Evolutionary conservation across 179 eudicot genomes (phyloP).

Genomic region (Sideroxylon spinosum): DNA sequence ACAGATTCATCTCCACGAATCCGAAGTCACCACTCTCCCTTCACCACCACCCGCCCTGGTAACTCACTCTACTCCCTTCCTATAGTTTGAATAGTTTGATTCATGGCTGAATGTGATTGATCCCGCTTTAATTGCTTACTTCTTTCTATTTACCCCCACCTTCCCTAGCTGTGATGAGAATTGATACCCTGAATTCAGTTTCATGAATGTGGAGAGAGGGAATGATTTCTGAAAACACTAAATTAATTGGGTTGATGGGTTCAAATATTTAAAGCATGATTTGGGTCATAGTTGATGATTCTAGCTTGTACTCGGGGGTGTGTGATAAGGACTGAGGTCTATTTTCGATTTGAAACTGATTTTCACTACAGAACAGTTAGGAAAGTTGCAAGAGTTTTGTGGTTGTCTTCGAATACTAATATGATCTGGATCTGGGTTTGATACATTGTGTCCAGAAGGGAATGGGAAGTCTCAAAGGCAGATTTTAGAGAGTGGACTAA

Average conservation of each 20-base stretch:
- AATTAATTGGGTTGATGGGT: not conserved
- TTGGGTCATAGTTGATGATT: not conserved
- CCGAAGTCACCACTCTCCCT: constrained; percentile 92
- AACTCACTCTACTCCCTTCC: not conserved
- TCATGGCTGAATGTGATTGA: not conserved
- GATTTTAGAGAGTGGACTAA: no score
- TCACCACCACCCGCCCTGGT: constrained; percentile 81
- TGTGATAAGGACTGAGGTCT: not conserved
- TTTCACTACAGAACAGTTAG: no score
- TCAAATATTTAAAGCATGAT: not conserved
- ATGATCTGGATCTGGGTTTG: constrained; percentile 5
- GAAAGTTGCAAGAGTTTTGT: no score
- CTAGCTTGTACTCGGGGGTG: not conserved
- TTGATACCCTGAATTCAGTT: no score
- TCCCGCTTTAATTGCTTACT: not conserved
- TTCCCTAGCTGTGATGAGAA: no score
- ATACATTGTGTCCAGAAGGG: not conserved
- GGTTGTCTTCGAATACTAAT: not conserved
- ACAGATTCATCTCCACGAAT: constrained; percentile 85
- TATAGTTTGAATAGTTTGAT: not conserved
- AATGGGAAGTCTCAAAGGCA: no score
- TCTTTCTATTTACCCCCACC: not conserved
- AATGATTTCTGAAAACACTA: not conserved
- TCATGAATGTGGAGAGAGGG: no score
- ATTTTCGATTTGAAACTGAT: not conserved